phyloP scores from a whole-genome alignment of 2,329 filamentous ascomycete genomes.

The Aureobasidium musti region DNA sequence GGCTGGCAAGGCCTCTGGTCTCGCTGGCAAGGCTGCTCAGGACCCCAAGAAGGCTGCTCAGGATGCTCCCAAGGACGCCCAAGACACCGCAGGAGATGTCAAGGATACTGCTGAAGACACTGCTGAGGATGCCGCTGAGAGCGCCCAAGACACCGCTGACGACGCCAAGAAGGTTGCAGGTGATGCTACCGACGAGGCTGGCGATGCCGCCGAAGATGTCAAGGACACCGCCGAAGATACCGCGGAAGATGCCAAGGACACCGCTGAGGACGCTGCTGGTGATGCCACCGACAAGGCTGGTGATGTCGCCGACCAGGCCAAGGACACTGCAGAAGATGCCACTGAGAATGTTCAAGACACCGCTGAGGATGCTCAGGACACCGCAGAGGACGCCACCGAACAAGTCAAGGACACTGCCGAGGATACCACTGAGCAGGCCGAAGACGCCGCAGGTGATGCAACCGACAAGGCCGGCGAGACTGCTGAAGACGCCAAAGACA shows the following conservation, averaged over 20 bases:
- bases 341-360: constrained; percentile 40
- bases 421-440: constrained; percentile 36
- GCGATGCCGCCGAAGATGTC: constrained; percentile 35
- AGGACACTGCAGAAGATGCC: constrained; percentile 36
- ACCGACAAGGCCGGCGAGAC: constrained; percentile 36
- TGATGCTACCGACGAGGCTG: constrained; percentile 42
- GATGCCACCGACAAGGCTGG: constrained; percentile 31
- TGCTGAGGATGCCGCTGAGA: constrained; percentile 40
- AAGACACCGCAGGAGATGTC: constrained; percentile 40
- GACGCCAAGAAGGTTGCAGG: constrained; percentile 41
- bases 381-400: constrained; percentile 37
- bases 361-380: constrained; percentile 41
- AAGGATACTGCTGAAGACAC: constrained; percentile 43
- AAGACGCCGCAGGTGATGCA: constrained; percentile 39
- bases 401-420: constrained; percentile 34
- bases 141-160: constrained; percentile 41
- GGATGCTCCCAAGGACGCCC: constrained; percentile 37
- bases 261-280: constrained; percentile 36
- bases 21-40: constrained; percentile 48
- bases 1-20: constrained; percentile 50
- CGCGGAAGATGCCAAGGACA: constrained; percentile 40
- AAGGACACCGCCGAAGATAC: constrained; percentile 37
- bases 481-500: constrained; percentile 39
- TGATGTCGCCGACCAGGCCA: constrained; percentile 38
- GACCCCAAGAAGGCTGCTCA: constrained; percentile 43